These are phyloP conservation scores for Guadua angustifolia DNA, from an alignment of 176 grass and related monocot species.

Conservation along the genomic window DNA sequence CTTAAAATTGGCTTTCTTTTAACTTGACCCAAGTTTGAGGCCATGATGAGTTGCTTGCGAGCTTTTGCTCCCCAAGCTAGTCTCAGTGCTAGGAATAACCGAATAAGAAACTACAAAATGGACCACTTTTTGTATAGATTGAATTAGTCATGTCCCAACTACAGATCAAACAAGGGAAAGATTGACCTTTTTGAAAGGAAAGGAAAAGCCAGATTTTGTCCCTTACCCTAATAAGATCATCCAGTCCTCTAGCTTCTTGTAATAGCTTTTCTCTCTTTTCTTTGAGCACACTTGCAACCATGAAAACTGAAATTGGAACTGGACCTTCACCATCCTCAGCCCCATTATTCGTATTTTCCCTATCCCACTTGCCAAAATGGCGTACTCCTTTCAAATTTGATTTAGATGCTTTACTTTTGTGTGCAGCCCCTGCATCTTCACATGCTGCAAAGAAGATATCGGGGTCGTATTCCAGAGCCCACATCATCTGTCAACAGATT, in stretches of 20 bases:
- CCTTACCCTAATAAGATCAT: conserved; percentile 92
- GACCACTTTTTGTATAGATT: not conserved
- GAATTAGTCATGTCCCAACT: not conserved
- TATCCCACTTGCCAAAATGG: conserved; percentile 90
- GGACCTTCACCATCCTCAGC: conserved; percentile 65
- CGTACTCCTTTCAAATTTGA: conserved; percentile 76
- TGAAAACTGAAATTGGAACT: conserved; percentile 97
- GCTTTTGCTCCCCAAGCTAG: not conserved
- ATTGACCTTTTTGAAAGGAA: not conserved
- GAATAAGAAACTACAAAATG: not conserved
- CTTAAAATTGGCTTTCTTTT: conserved; percentile 11
- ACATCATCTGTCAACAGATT: conserved; percentile 88
- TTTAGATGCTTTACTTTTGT: conserved; percentile 74
- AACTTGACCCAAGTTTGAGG: not conserved
- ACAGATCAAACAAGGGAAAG: conserved; percentile 1
- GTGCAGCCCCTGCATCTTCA: conserved; percentile 76
- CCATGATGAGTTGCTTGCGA: not conserved
- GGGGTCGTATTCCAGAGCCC: conserved; percentile 97
- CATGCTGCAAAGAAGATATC: conserved; percentile 76
- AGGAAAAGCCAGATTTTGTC: not conserved
- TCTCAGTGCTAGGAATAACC: not conserved
- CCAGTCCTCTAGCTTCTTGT: conserved; percentile 87
- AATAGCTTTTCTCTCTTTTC: conserved; percentile 91
- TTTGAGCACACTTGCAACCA: conserved; percentile 98
- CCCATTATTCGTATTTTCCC: conserved; percentile 71